Evolutionary conservation across 2,329 filamentous ascomycete genomes (phyloP).

Genomic region (Myotisia sp.): DNA sequence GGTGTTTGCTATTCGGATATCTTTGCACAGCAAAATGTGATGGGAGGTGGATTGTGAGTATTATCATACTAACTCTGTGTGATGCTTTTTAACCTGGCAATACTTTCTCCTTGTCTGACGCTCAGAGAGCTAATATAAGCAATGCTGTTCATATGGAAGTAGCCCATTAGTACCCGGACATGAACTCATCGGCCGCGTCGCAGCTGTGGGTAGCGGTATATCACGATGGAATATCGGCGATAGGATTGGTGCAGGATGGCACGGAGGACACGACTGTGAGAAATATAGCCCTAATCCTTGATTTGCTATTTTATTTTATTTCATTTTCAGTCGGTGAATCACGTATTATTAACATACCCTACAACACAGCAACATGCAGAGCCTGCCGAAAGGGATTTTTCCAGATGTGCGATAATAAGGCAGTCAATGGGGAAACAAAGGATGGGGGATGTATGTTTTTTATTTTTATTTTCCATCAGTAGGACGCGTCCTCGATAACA

Average conservation of each 20-base stretch:
- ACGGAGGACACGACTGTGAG: conserved; percentile 39
- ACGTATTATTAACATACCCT: background rate
- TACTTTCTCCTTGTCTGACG: conserved; percentile 1
- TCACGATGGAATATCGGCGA: conserved; percentile 49
- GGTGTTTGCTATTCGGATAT: conserved; percentile 57
- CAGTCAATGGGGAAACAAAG: conserved; percentile 50
- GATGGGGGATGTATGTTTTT: conserved; percentile 48
- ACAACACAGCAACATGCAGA: conserved; percentile 41
- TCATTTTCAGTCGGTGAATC: background rate
- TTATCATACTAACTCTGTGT: background rate
- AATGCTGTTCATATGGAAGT: too few relatives aligned
- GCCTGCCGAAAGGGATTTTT: conserved; percentile 49
- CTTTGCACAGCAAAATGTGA: conserved; percentile 33
- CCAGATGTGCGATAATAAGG: conserved; percentile 52
- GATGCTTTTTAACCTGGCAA: background rate
- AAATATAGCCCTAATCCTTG: too few relatives aligned
- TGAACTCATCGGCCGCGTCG: conserved; percentile 56
- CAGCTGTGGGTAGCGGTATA: conserved; percentile 39
- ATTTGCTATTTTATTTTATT: too few relatives aligned
- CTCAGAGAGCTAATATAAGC: too few relatives aligned
- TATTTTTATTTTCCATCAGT: background rate
- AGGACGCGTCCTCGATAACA: background rate
- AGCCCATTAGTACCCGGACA: conserved; percentile 53
- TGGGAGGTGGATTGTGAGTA: conserved; percentile 39
- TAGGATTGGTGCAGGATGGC: conserved; percentile 54